These are phyloP conservation scores for Collybia mongolica DNA, from an alignment of 768 basidiomycete species.

Conservation along the genomic window DNA sequence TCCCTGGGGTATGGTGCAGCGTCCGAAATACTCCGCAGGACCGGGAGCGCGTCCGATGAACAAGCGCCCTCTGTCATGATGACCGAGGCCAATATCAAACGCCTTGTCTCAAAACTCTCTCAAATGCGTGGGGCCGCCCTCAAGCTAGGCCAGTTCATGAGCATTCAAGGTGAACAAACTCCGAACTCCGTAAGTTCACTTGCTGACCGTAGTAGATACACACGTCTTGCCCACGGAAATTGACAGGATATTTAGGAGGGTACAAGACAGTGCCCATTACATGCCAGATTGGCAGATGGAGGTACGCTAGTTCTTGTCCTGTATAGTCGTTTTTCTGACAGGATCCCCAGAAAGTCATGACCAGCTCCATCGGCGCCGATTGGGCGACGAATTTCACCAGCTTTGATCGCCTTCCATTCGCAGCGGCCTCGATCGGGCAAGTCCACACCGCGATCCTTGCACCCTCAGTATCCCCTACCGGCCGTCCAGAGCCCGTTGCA, in stretches of 20 bases:
- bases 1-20: conserved; percentile 90
- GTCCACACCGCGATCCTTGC: conserved; percentile 78
- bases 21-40: conserved; percentile 77
- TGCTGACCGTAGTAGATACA: conserved; percentile 57
- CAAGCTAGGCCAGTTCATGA: conserved; percentile 96
- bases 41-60: conserved; percentile 37
- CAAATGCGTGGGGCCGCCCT: conserved; percentile 96
- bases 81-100: conserved; percentile 87
- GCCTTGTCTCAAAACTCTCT: conserved; percentile 89
- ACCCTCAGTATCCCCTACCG: conserved; percentile 50
- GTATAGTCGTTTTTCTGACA: neutral
- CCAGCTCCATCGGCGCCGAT: conserved; percentile 64
- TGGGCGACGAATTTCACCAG: conserved; percentile 72
- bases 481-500: conserved; percentile 57
- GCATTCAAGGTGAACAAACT: conserved; percentile 71
- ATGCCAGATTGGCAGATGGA: conserved; percentile 99
- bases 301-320: conserved; percentile 38
- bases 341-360: conserved; percentile 61
- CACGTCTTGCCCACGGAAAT: conserved; percentile 85
- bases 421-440: conserved; percentile 96
- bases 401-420: conserved; percentile 87
- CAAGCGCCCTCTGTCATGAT: conserved; percentile 63
- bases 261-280: conserved; percentile 95
- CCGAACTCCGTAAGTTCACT: neutral
- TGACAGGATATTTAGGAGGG: conserved; percentile 83